phyloP scores from a whole-genome alignment of 345 rosid genomes.

The Linum tenue region DNA sequence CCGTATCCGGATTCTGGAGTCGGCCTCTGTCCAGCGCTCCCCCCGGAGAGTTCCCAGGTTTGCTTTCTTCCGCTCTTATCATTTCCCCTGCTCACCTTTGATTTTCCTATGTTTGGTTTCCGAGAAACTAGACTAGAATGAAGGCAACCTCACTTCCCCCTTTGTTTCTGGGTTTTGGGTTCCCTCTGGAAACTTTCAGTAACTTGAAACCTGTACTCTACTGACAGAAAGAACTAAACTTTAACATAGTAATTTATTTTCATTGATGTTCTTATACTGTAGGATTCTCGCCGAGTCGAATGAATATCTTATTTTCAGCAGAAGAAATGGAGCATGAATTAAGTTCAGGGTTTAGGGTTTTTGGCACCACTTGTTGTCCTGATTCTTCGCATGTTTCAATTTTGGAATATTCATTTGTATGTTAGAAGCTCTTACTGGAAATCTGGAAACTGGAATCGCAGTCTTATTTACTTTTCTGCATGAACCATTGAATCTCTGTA shows the following conservation, averaged over 20 bases:
- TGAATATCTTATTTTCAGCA: background rate
- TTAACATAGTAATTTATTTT: background rate
- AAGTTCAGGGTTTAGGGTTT: background rate
- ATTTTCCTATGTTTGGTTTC: too few species aligned
- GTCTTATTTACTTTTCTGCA: too few species aligned
- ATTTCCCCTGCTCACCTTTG: too few species aligned
- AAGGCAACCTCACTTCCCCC: background rate
- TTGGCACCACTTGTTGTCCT: background rate
- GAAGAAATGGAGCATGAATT: background rate
- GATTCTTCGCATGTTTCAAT: too few species aligned
- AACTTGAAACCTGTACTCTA: background rate
- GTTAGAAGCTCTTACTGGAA: background rate
- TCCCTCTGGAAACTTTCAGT: too few species aligned
- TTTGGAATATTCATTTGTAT: too few species aligned
- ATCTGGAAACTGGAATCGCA: background rate
- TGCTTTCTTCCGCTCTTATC: background rate
- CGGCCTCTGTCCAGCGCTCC: background rate
- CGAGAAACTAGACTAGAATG: too few species aligned
- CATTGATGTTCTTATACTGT: too few species aligned
- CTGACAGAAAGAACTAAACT: background rate
- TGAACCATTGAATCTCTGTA: too few species aligned
- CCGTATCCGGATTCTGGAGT: too few species aligned
- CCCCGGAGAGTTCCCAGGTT: background rate
- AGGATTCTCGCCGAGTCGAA: too few species aligned
- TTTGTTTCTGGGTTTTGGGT: background rate